Evolutionary conservation across 352 stramenopile species (phyloP).

Genomic region (Sclerospora graminicola): DNA sequence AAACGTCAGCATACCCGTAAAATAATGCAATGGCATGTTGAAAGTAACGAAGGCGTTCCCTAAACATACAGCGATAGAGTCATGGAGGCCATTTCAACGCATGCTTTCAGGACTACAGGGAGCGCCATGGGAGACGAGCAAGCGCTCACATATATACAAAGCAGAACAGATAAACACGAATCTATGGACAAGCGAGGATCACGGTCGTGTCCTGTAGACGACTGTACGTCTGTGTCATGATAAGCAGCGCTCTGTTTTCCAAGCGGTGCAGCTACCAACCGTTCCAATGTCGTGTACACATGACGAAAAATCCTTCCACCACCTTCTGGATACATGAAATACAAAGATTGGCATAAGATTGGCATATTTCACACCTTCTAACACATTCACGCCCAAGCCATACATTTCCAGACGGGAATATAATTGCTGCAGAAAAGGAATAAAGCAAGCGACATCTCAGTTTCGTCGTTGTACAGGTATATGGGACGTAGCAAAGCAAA

Average conservation of each 20-base stretch:
- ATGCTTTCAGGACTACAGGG: slow-evolving; percentile 39
- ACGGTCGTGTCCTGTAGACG: neutral
- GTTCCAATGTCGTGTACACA: slow-evolving; percentile 24
- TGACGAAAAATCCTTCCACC: slow-evolving; percentile 44
- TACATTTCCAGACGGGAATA: too few species aligned
- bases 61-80: slow-evolving; percentile 25
- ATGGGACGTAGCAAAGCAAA: too few species aligned
- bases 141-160: slow-evolving; percentile 56
- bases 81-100: slow-evolving; percentile 34
- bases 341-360: too few species aligned
- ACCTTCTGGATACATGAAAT: too few species aligned
- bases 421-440: too few species aligned
- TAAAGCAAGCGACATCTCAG: too few species aligned
- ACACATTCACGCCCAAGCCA: too few species aligned
- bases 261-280: slow-evolving; percentile 13
- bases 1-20: slow-evolving; percentile 37
- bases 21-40: slow-evolving; percentile 34
- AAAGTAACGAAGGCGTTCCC: slow-evolving; percentile 24
- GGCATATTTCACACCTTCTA: too few species aligned
- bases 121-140: slow-evolving; percentile 49
- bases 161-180: slow-evolving; percentile 31
- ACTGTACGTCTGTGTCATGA: slow-evolving; percentile 3
- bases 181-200: slow-evolving; percentile 21
- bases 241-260: neutral
- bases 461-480: too few species aligned